Evolutionary conservation across 2,329 filamentous ascomycete species (phyloP).

Genomic region (Fusarium sp.): DNA sequence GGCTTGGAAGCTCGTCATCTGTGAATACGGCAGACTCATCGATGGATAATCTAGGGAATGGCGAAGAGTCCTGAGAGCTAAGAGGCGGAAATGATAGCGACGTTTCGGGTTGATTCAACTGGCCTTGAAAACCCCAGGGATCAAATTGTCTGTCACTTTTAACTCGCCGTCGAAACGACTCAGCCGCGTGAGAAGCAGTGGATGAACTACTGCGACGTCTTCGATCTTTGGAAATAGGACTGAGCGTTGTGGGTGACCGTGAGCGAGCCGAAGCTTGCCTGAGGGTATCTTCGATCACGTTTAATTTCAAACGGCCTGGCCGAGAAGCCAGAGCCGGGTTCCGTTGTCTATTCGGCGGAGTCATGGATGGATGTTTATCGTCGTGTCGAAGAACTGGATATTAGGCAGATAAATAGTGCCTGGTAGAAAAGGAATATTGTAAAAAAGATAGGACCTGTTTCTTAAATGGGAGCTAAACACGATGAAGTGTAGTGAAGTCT

Average conservation of each 20-base stretch:
- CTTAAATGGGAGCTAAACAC: constrained; percentile 9
- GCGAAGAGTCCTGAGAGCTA: constrained; percentile 9
- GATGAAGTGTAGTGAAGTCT: neutral
- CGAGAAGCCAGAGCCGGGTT: constrained; percentile 21
- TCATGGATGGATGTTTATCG: constrained; percentile 3
- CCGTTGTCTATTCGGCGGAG: constrained; percentile 22
- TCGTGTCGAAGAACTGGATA: constrained; percentile 9
- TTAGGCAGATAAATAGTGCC: constrained; percentile 18
- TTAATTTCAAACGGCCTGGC: constrained; percentile 15
- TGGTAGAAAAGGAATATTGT: neutral
- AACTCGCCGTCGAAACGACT: neutral
- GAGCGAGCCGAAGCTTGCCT: constrained; percentile 27
- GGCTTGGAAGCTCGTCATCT: constrained; percentile 20
- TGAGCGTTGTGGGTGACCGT: constrained; percentile 29
- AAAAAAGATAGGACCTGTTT: neutral
- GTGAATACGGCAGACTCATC: constrained; percentile 14
- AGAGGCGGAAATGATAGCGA: constrained; percentile 10
- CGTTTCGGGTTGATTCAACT: constrained; percentile 2
- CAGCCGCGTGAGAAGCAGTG: neutral
- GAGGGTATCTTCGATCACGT: constrained; percentile 20
- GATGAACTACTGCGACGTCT: constrained; percentile 27
- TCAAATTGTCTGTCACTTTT: constrained; percentile 5
- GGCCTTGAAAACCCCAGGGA: constrained; percentile 7
- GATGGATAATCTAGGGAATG: constrained; percentile 16
- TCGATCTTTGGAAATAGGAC: constrained; percentile 19